Evolutionary conservation across 768 basidiomycete species (phyloP).

Genomic region (Russula foetens): DNA sequence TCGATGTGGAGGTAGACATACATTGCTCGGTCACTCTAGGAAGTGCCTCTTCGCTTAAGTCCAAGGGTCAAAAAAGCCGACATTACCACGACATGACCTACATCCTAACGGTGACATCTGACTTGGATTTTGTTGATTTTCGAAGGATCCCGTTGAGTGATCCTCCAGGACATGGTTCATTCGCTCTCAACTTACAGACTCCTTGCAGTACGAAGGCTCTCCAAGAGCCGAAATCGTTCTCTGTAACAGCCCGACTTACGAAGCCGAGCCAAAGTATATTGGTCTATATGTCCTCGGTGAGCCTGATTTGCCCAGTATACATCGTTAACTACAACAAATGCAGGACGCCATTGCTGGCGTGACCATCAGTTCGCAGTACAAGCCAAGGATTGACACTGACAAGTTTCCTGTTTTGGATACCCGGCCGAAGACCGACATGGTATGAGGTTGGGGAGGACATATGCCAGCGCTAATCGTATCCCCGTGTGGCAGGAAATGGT

Average conservation of each 20-base stretch:
- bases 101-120: constrained; percentile 69
- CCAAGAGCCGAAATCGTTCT: constrained; percentile 49
- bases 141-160: constrained; percentile 60
- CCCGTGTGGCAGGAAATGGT: constrained; percentile 47
- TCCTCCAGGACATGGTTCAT: background rate
- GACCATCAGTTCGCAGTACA: constrained; percentile 42
- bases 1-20: constrained; percentile 49
- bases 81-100: constrained; percentile 55
- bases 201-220: constrained; percentile 58
- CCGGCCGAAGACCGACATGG: constrained; percentile 54
- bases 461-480: background rate
- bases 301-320: constrained; percentile 34
- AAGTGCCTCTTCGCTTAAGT: constrained; percentile 19
- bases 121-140: constrained; percentile 68
- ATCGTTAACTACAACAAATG: constrained; percentile 11
- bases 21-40: constrained; percentile 44
- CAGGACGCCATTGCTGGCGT: constrained; percentile 70
- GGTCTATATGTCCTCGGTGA: constrained; percentile 39
- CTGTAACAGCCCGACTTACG: constrained; percentile 48
- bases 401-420: constrained; percentile 67
- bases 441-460: constrained; percentile 25
- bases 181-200: background rate
- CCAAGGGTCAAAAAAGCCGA: constrained; percentile 38
- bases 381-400: constrained; percentile 43
- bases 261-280: constrained; percentile 58